phyloP scores from a whole-genome alignment of 2,329 filamentous ascomycete genomes.

The Apiospora pterosperma region DNA sequence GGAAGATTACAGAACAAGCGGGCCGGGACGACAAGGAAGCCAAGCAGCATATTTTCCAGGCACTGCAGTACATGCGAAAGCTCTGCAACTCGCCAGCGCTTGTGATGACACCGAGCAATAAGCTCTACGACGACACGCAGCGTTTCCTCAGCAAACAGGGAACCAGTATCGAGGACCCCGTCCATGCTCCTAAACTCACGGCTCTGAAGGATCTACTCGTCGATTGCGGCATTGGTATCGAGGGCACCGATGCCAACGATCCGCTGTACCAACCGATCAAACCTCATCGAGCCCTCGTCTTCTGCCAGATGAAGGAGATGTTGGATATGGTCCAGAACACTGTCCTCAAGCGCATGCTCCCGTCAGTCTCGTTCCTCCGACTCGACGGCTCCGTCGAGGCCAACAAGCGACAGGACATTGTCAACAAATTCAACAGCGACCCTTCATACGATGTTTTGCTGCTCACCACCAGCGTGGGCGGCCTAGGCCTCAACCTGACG shows the following conservation, averaged over 20 bases:
- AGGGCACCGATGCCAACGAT: conserved; percentile 58
- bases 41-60: conserved; percentile 99
- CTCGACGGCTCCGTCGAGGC: conserved; percentile 92
- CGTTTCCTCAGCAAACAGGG: conserved; percentile 73
- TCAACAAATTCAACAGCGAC: conserved; percentile 98
- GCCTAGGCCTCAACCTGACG: conserved; percentile 89
- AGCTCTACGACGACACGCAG: conserved; percentile 85
- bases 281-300: conserved; percentile 91
- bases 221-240: conserved; percentile 93
- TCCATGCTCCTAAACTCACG: conserved; percentile 87
- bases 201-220: conserved; percentile 90
- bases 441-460: conserved; percentile 93
- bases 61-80: conserved; percentile 98
- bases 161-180: conserved; percentile 77
- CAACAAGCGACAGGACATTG: conserved; percentile 91
- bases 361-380: conserved; percentile 88
- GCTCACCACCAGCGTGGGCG: conserved; percentile 91
- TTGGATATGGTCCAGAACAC: conserved; percentile 97
- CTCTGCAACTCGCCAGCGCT: conserved; percentile 96
- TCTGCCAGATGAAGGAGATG: conserved; percentile 99
- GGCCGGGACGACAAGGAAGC: conserved; percentile 84
- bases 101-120: conserved; percentile 92
- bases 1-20: conserved; percentile 80
- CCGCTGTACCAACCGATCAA: conserved; percentile 79
- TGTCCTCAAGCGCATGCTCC: conserved; percentile 86